Conservation (phyloP, 345 rosid genomes). For the Boechera divaricarpa region DNA sequence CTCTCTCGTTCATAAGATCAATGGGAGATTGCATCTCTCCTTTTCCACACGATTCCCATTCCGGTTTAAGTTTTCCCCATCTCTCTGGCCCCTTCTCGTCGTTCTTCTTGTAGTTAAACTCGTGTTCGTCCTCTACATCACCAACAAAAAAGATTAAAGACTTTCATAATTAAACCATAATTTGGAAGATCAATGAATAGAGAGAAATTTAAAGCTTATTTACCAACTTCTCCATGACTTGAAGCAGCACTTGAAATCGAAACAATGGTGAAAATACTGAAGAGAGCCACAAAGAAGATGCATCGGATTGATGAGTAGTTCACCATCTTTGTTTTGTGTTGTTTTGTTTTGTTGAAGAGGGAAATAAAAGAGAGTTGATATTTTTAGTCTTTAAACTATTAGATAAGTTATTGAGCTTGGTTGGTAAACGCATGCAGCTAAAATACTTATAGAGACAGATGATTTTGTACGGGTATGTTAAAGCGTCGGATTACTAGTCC, state of each 20-base stretch:
- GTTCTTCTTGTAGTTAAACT: slow-evolving; percentile 55
- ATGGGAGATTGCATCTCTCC: slow-evolving; percentile 92
- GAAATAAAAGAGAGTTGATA: background rate
- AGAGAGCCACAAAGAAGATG: slow-evolving; percentile 29
- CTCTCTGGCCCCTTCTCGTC: slow-evolving; percentile 60
- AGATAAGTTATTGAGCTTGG: slow-evolving; percentile 28
- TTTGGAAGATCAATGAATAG: background rate
- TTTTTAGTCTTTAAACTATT: background rate
- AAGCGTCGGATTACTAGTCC: slow-evolving; percentile 30
- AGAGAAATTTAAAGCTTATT: background rate
- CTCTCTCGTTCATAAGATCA: slow-evolving; percentile 63
- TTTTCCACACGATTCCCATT: slow-evolving; percentile 66
- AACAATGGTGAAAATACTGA: slow-evolving; percentile 3
- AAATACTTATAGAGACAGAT: slow-evolving; percentile 23
- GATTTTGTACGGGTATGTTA: slow-evolving; percentile 28
- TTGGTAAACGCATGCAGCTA: slow-evolving; percentile 36
- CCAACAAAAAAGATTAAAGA: background rate
- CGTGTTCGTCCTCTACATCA: slow-evolving; percentile 67
- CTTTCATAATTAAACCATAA: background rate
- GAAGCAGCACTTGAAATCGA: slow-evolving; percentile 32
- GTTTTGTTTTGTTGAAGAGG: background rate
- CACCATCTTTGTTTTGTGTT: slow-evolving; percentile 12
- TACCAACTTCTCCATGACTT: slow-evolving; percentile 45
- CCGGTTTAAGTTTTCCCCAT: slow-evolving; percentile 74
- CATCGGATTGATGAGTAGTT: slow-evolving; percentile 16